Conservation (phyloP, 1,139 yeast species). For the Hyphopichia wangnamkhiaoensis region DNA sequence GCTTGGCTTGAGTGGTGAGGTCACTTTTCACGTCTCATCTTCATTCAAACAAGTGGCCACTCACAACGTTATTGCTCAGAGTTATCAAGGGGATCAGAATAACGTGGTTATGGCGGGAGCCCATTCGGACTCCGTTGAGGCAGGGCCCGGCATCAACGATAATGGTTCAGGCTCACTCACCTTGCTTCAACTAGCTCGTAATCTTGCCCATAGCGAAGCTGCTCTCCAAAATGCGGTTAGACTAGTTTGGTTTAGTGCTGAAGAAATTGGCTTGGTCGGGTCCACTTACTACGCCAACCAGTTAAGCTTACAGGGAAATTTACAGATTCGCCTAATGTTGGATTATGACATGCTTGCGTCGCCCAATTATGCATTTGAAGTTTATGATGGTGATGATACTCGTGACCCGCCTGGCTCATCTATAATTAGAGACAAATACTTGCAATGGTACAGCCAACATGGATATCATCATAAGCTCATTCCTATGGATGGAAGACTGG, state of each 20-base stretch:
- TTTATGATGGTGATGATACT: slow-evolving; percentile 18
- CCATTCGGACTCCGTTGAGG: slow-evolving; percentile 7
- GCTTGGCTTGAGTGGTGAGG: too few species aligned
- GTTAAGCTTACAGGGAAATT: slow-evolving; percentile 13
- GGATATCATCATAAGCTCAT: slow-evolving; percentile 1
- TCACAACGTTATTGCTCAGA: slow-evolving; percentile 5
- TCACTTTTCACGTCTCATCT: slow-evolving; percentile 2
- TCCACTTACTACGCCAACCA: slow-evolving; percentile 16
- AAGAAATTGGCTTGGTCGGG: slow-evolving; percentile 20
- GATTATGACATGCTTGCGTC: slow-evolving; percentile 23
- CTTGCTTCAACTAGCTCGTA: slow-evolving; percentile 4
- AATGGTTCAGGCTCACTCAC: slow-evolving; percentile 7
- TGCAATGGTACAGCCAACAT: background rate
- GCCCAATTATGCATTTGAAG: slow-evolving; percentile 19
- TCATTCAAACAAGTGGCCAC: slow-evolving; percentile 2
- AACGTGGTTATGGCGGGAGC: slow-evolving; percentile 8
- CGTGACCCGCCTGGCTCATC: slow-evolving; percentile 5
- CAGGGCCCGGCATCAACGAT: slow-evolving; percentile 8
- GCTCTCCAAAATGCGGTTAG: slow-evolving; percentile 17
- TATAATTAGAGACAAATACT: slow-evolving; percentile 2
- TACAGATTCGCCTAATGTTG: slow-evolving; percentile 16
- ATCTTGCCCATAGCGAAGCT: background rate
- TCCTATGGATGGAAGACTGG: slow-evolving; percentile 7
- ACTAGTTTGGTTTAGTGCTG: slow-evolving; percentile 22
- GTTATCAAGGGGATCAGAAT: slow-evolving; percentile 4